These are phyloP conservation scores for Trichosporon faecale DNA, from an alignment of 1,284 basidiomycete species.

Conservation along the genomic window DNA sequence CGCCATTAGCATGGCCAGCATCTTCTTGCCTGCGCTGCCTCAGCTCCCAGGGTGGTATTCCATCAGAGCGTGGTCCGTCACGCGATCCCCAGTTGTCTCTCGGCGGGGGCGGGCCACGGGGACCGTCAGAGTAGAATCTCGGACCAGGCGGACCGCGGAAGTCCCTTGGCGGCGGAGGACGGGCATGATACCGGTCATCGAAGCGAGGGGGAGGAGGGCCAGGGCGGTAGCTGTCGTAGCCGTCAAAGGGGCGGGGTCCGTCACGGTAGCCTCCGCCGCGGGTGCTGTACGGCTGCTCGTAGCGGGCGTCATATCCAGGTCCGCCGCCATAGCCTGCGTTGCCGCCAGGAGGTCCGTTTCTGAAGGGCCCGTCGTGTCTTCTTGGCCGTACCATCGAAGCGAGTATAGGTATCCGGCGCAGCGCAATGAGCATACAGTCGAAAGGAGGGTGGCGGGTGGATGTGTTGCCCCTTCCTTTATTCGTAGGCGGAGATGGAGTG, in stretches of 20 bases:
- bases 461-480: not conserved
- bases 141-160: not conserved
- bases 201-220: not conserved
- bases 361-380: not conserved
- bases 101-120: not conserved
- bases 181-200: not conserved
- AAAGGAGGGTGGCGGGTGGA: not conserved
- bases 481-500: not conserved
- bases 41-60: not conserved
- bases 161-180: not conserved
- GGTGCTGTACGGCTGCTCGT: not conserved
- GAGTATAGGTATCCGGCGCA: not conserved
- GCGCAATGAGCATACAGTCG: not conserved
- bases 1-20: not conserved
- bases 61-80: not conserved
- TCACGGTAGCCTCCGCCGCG: not conserved
- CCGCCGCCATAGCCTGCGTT: not conserved
- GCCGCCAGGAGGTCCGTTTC: not conserved
- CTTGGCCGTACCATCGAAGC: not conserved
- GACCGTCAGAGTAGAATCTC: not conserved
- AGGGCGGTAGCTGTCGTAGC: slow-evolving; percentile 4
- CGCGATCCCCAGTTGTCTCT: not conserved
- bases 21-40: not conserved
- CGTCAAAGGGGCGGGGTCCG: not conserved
- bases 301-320: not conserved